Evolutionary conservation across 345 rosid species (phyloP).

Genomic region (Hibiscus trionum): DNA sequence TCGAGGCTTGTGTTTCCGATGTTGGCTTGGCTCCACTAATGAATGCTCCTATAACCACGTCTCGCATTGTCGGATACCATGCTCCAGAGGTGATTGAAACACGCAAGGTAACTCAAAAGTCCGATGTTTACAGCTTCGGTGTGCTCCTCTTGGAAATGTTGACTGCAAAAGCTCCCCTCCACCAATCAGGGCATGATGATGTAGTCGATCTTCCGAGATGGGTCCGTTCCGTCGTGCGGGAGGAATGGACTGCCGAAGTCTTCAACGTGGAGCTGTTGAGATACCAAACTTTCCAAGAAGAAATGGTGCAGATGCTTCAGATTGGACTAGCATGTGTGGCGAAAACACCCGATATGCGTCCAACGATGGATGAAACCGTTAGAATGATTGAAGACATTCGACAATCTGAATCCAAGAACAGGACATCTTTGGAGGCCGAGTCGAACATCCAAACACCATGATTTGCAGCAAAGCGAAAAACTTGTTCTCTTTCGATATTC

Average conservation of each 20-base stretch:
- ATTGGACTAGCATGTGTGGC: constrained; percentile 60
- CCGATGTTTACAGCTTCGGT: constrained; percentile 83
- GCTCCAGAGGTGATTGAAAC: constrained; percentile 76
- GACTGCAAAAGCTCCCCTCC: constrained; percentile 67
- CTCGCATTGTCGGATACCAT: constrained; percentile 51
- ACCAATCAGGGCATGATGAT: constrained; percentile 46
- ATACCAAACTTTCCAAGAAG: constrained; percentile 57
- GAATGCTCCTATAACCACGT: constrained; percentile 38
- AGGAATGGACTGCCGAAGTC: constrained; percentile 89
- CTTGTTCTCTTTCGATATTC: background rate
- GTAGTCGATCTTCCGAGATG: constrained; percentile 72
- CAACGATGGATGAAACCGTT: constrained; percentile 55
- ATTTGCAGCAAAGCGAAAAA: constrained; percentile 6
- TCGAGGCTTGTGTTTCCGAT: constrained; percentile 59
- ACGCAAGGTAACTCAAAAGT: constrained; percentile 45
- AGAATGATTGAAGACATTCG: constrained; percentile 59
- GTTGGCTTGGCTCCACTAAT: constrained; percentile 50
- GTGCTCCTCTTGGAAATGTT: constrained; percentile 74
- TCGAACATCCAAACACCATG: constrained; percentile 51
- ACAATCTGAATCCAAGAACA: constrained; percentile 38
- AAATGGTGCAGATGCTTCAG: constrained; percentile 87
- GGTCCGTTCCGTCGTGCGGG: constrained; percentile 78
- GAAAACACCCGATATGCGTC: constrained; percentile 49
- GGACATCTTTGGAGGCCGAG: constrained; percentile 50
- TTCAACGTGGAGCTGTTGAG: constrained; percentile 72